These are phyloP conservation scores for Umbelopsis sp. DNA, from an alignment of 192 early-diverging fungal species.

Conservation along the genomic window DNA sequence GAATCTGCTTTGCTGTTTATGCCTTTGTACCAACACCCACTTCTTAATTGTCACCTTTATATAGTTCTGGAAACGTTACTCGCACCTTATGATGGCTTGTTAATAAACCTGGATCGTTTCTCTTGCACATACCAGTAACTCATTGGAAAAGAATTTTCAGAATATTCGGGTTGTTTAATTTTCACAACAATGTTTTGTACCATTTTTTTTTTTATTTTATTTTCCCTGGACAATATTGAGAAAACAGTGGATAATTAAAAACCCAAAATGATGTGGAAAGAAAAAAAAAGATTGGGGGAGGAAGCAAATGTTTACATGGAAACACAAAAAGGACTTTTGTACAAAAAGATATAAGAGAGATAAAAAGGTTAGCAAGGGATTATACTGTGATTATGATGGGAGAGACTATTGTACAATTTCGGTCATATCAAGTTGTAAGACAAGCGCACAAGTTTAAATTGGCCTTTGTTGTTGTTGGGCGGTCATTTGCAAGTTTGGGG, in stretches of 20 bases:
- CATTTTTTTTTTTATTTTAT: too few relatives aligned
- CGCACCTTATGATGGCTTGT: too few relatives aligned
- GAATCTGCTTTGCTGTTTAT: too few relatives aligned
- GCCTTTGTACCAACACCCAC: too few relatives aligned
- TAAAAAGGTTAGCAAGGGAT: neutral
- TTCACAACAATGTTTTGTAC: too few relatives aligned
- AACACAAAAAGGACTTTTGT: conserved; percentile 22
- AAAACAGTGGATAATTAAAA: neutral
- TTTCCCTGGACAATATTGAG: neutral
- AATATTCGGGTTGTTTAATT: too few relatives aligned
- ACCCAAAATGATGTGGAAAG: neutral
- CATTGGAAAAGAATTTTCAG: too few relatives aligned
- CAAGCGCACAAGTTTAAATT: neutral
- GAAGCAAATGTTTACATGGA: conserved; percentile 11
- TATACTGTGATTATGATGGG: conserved; percentile 17
- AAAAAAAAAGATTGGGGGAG: neutral
- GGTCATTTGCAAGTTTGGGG: conserved; percentile 5
- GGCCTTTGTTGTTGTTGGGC: conserved; percentile 7
- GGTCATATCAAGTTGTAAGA: neutral
- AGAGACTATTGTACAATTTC: conserved; percentile 13
- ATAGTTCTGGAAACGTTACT: too few relatives aligned
- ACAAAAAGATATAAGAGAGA: neutral
- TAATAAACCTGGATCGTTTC: too few relatives aligned
- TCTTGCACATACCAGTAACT: too few relatives aligned
- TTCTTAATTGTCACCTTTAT: too few relatives aligned